Percentiles rank a stretch among this genome's conserved stretches.
Evolutionary conservation across 2,329 filamentous ascomycete genomes (phyloP).

Genomic region (Neopestalotiopsis clavispora): DNA sequence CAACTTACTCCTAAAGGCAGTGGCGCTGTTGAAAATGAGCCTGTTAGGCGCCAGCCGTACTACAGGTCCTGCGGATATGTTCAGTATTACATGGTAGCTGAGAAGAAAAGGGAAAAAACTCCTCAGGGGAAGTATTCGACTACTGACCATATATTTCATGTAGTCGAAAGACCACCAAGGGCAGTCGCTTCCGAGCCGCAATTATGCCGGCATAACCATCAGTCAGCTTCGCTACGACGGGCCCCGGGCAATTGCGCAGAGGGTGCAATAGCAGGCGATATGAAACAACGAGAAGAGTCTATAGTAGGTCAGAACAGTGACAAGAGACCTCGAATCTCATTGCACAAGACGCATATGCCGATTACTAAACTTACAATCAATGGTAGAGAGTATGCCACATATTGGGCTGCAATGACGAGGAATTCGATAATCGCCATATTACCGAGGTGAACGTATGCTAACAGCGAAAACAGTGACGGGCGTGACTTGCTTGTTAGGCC

Average conservation of each 20-base stretch:
- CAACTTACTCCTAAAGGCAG: conserved; percentile 19
- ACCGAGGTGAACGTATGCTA: not conserved
- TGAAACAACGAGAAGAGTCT: not conserved
- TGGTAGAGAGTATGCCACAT: not conserved
- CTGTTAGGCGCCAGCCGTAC: conserved; percentile 25
- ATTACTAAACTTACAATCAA: not conserved
- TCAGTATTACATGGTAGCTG: too few species aligned
- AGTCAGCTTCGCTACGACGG: not conserved
- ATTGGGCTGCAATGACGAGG: not conserved
- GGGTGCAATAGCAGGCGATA: not conserved
- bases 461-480: not conserved
- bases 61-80: conserved; percentile 17
- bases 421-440: not conserved
- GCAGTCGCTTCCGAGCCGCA: not conserved
- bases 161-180: too few species aligned
- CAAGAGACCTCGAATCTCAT: not conserved
- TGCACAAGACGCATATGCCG: not conserved
- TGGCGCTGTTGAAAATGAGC: conserved; percentile 26
- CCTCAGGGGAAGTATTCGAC: too few species aligned
- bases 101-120: too few species aligned
- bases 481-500: not conserved
- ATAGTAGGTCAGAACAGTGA: not conserved
- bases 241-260: not conserved
- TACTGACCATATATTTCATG: not conserved
- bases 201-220: not conserved